Evolutionary conservation across 805 yeast genomes (phyloP).

Genomic region (Ogataea paradorogensis): DNA sequence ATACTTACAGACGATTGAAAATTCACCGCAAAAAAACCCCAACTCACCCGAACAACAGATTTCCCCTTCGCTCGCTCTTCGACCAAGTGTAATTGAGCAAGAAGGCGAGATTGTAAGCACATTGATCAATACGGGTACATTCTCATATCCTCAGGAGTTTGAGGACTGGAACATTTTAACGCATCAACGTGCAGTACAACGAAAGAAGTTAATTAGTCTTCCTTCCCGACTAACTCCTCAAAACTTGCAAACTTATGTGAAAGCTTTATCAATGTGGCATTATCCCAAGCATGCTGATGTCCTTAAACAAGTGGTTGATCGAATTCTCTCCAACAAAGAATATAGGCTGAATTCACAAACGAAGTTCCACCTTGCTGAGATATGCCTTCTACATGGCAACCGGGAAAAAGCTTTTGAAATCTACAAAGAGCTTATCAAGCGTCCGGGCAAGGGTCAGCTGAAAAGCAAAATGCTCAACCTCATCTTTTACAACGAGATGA

Average conservation of each 20-base stretch:
- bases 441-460: neutral
- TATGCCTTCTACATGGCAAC: neutral
- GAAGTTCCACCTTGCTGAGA: neutral
- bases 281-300: neutral
- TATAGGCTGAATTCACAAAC: neutral
- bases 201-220: neutral
- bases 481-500: conserved; percentile 1
- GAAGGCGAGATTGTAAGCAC: neutral
- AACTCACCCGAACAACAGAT: too few relatives aligned
- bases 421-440: neutral
- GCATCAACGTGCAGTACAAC: neutral
- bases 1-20: too few relatives aligned
- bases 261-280: neutral
- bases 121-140: too few relatives aligned
- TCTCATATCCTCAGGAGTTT: neutral
- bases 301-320: neutral
- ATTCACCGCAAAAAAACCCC: too few relatives aligned
- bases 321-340: neutral
- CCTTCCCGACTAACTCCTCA: neutral
- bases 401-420: neutral
- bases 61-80: too few relatives aligned
- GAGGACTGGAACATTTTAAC: neutral
- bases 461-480: conserved; percentile 1
- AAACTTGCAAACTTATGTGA: neutral
- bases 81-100: neutral